Evolutionary conservation across 176 grass and related monocot genomes (phyloP).

Genomic region (Pontederia crassipes): DNA sequence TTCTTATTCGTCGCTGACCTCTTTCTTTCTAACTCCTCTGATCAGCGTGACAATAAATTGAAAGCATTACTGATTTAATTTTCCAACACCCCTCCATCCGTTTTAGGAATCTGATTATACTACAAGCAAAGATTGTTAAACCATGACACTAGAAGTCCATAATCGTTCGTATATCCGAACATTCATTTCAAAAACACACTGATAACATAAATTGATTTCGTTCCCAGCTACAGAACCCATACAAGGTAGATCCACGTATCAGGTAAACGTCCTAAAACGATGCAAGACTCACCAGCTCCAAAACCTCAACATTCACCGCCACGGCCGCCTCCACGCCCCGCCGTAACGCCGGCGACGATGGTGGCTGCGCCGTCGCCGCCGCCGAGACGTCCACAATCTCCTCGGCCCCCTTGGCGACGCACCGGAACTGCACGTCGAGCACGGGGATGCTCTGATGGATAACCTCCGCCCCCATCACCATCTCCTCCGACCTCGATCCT

Average conservation of each 20-base stretch:
- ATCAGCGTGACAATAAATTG: too few relatives aligned
- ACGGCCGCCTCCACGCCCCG: not conserved
- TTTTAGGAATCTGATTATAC: too few relatives aligned
- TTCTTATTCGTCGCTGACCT: too few relatives aligned
- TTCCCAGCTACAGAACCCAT: not conserved
- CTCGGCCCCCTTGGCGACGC: conserved; percentile 10
- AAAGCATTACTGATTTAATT: too few relatives aligned
- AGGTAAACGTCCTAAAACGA: not conserved
- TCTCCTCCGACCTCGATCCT: conserved; percentile 23
- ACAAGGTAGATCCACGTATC: not conserved
- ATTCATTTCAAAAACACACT: too few relatives aligned
- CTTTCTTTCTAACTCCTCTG: too few relatives aligned
- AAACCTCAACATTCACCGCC: conserved; percentile 25
- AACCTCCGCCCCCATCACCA: conserved; percentile 71
- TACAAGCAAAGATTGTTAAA: too few relatives aligned
- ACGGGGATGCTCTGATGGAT: conserved; percentile 32
- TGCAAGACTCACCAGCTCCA: conserved; percentile 51
- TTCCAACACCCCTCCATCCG: too few relatives aligned
- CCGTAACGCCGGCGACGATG: not conserved
- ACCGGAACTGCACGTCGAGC: conserved; percentile 19
- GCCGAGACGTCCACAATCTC: conserved; percentile 13
- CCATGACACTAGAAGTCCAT: too few relatives aligned
- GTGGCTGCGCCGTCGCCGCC: conserved; percentile 16
- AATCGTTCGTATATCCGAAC: too few relatives aligned
- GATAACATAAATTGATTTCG: too few relatives aligned